Conservation (phyloP, 192 early-diverging fungal genomes). For the Mortierella hygrophila region DNA sequence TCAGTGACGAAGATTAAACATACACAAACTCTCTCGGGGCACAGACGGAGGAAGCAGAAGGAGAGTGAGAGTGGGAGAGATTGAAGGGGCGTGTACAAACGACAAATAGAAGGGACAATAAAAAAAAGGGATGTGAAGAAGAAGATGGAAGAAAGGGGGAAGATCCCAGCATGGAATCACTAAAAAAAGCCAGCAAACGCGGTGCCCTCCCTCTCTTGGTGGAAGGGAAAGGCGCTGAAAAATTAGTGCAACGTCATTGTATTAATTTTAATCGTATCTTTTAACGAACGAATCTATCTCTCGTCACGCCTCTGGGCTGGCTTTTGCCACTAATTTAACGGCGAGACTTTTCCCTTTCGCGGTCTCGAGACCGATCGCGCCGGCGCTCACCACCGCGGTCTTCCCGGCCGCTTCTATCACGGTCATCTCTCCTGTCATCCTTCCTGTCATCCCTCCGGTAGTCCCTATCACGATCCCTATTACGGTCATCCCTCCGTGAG, state of each 20-base stretch:
- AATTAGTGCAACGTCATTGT: neutral
- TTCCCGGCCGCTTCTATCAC: neutral
- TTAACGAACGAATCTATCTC: too few relatives aligned
- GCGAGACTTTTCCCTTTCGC: neutral
- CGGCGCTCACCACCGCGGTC: neutral
- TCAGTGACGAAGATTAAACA: neutral
- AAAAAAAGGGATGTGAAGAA: neutral
- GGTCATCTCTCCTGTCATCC: neutral
- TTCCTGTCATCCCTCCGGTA: neutral
- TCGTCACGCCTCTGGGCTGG: too few relatives aligned
- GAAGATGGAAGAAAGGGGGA: neutral
- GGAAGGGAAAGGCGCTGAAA: neutral
- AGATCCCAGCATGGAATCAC: neutral
- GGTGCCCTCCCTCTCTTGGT: neutral
- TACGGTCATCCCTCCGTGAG: slow-evolving; percentile 11
- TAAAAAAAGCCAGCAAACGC: slow-evolving; percentile 2
- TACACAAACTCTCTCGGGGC: slow-evolving; percentile 2
- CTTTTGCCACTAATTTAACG: too few relatives aligned
- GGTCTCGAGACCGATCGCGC: slow-evolving; percentile 7
- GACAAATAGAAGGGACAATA: neutral
- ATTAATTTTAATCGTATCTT: neutral
- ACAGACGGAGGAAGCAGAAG: neutral
- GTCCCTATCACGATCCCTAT: slow-evolving; percentile 6
- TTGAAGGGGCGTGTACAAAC: neutral
- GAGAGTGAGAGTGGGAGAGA: neutral